Conservation (phyloP, 768 basidiomycete species). For the Nidularia pulvinata region DNA sequence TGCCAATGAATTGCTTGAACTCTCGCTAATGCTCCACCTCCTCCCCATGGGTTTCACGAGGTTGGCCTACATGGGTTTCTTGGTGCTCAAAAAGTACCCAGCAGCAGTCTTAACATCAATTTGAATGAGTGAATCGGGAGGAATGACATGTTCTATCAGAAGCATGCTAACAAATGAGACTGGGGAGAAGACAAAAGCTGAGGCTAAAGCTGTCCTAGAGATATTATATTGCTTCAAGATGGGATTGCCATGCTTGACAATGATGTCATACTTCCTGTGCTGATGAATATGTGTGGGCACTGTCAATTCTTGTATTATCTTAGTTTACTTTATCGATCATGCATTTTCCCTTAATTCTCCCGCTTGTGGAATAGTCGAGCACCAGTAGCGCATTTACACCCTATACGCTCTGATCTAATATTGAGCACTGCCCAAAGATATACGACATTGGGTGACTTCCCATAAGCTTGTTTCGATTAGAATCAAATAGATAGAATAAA, state of each 20-base stretch:
- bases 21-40: conserved; percentile 72
- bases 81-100: conserved; percentile 87
- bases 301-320: no score
- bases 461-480: no score
- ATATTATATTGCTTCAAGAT: conserved; percentile 86
- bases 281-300: no score
- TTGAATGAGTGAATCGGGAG: conserved; percentile 89
- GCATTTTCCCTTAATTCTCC: no score
- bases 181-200: neutral
- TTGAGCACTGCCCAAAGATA: no score
- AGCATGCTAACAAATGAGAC: neutral
- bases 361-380: no score
- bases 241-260: conserved; percentile 85
- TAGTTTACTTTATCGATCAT: no score
- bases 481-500: no score
- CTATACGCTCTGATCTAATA: no score
- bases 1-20: neutral
- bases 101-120: conserved; percentile 97
- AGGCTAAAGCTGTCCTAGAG: conserved; percentile 48
- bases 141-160: conserved; percentile 78
- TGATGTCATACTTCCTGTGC: conserved; percentile 47
- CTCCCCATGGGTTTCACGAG: conserved; percentile 88
- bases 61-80: conserved; percentile 76
- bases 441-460: no score
- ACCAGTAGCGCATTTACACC: no score